Evolutionary conservation across 805 yeast genomes (phyloP), one percentile per base, ranked within the genome.

Genomic region (Monosporozyma yasuniensis): DNA sequence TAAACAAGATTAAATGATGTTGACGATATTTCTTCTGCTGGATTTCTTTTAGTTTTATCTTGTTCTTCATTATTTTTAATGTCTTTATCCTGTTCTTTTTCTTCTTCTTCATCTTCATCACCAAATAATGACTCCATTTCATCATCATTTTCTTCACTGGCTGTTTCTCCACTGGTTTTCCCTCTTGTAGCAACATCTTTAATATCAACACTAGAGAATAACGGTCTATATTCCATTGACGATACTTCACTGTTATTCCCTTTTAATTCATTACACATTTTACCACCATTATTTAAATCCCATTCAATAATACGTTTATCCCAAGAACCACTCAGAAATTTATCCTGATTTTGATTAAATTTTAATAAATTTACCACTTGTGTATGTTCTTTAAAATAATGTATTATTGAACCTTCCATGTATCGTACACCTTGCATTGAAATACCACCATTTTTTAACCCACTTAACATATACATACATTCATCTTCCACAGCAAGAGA

Each of bases 291-390:
- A 25, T 47, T 42, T 52, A 93, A 71, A 66, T 93, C 99, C 96
- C 97, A 91, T 54, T 83, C 79, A 6, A 80, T 65, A 1, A 91
- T 75, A 19, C 77, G 72, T 65, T 79, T 84, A 69, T 93, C 99
- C 99, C 98, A 93, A 16, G 88, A 77, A 0, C 96, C 97, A 47
- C 93, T 82, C 18, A 91, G 57, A 45, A 89, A 82, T 43, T 70
- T 67, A 43, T 76, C 76, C 58, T 91, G 91, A 7, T 68, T 68
- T 32, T 73, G 69, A 61, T 81, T 85, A 50, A 93, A 71, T 49
- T 72, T 71, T 39, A 91, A 65, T 16, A 81, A 83, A 18, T 95
- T 84, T 0, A 93, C 87, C 0, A 96, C 79, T 49, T 80, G 82
- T 16, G 70, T 74, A 65, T 93, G 98, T 25, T 57, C 47, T 45